Percentiles rank a stretch among this genome's conserved stretches.
These are phyloP conservation scores for Yamadazyma pseudoaaseri DNA, from an alignment of 1,139 yeast species.

Conservation along the genomic window DNA sequence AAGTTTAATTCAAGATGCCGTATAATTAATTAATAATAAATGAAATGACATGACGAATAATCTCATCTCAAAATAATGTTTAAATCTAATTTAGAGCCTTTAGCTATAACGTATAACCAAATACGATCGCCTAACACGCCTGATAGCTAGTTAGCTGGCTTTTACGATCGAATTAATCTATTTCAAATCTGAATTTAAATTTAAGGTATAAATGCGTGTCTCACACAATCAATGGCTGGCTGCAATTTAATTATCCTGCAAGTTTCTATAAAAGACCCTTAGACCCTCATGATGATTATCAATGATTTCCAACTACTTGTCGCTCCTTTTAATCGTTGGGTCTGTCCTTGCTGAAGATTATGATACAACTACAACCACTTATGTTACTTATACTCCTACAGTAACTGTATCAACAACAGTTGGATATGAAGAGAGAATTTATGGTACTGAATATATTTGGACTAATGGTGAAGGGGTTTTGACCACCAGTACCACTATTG, in stretches of 20 bases:
- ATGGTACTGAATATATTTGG: constrained; percentile 35
- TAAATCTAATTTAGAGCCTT: no score
- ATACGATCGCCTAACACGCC: not conserved
- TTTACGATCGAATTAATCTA: not conserved
- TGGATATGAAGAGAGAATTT: constrained; percentile 26
- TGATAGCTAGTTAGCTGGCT: no score
- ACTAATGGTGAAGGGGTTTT: constrained; percentile 30
- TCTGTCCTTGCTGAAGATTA: constrained; percentile 15
- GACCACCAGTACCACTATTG: constrained; percentile 32
- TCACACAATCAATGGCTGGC: not conserved
- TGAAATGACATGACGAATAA: no score
- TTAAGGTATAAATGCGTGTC: not conserved
- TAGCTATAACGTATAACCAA: no score
- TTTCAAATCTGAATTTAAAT: no score
- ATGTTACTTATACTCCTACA: constrained; percentile 31
- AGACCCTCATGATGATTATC: not conserved
- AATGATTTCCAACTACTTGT: constrained; percentile 17
- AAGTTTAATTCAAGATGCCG: not conserved
- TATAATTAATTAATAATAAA: no score
- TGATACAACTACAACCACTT: constrained; percentile 19
- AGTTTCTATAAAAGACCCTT: not conserved
- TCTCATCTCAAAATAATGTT: not conserved
- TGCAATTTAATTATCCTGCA: not conserved
- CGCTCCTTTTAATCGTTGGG: constrained; percentile 18
- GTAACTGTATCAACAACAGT: constrained; percentile 29